Evolutionary conservation across 176 grass and related monocot genomes (phyloP).

Genomic region (Typha latifolia): DNA sequence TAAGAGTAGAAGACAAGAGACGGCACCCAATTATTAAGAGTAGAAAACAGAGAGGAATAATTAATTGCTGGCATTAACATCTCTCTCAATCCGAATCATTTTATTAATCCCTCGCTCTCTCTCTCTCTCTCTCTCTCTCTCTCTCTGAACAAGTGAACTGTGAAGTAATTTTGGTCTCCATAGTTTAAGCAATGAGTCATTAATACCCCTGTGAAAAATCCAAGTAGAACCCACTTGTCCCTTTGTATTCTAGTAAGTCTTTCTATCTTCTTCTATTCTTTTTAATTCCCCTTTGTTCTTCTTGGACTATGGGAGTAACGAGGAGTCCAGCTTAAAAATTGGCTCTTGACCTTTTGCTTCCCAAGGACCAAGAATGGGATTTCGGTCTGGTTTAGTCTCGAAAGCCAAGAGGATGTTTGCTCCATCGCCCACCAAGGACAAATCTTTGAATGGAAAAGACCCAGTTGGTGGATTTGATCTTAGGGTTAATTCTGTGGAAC

Average conservation of each 20-base stretch:
- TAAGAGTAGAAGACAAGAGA: no score
- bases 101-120: background rate
- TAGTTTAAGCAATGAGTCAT: no score
- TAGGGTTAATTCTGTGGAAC: background rate
- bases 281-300: background rate
- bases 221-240: background rate
- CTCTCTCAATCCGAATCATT: background rate
- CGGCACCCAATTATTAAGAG: no score
- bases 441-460: constrained; percentile 8
- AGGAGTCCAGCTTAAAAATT: background rate
- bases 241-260: background rate
- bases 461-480: background rate
- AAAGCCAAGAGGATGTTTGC: constrained; percentile 11
- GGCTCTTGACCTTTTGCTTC: background rate
- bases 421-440: constrained; percentile 12
- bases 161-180: no score
- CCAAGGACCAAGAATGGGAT: background rate
- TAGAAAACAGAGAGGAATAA: no score
- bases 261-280: background rate
- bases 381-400: background rate
- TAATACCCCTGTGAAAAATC: background rate
- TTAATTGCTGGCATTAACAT: no score
- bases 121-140: constrained; percentile 1
- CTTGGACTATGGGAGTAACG: background rate
- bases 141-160: background rate